Evolutionary conservation across 768 basidiomycete genomes (phyloP), one percentile per base, ranked within the genome.

Genomic region (Pluteus cervinus): DNA sequence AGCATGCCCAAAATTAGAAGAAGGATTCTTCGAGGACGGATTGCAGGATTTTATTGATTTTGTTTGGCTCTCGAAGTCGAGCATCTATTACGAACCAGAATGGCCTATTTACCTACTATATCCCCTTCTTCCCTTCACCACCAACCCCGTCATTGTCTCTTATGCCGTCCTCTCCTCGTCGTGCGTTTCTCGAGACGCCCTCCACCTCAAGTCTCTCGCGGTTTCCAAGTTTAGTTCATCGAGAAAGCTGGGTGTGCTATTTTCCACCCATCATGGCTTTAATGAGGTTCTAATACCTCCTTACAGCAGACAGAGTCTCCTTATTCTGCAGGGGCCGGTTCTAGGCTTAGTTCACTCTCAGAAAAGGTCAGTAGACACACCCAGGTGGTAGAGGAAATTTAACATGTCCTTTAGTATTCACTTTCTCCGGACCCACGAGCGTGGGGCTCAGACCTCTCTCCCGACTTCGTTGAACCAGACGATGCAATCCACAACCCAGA

Each of bases 401-500:
- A 9, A 28, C 17, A 34, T 10, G 23, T 30, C 24, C 10, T 15
- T 12, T 33, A 86, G 83, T 84, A 73, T 50, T 71, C 77, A 7
- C 62, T 86, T 12, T 63, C 77, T 3, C 67, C 78, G 9, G 83
- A 87, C 48, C 81, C 81, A 10, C 67, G 72, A 12, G 60, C 63
- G 16, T 86, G 84, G 84, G 79, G 80, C 15, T 70, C 72, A 15
- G 71, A 74, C 49, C 50, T 82, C 26, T 75, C 69, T 15, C 63
- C 67, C 4, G 70, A 76, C 51, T 44, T 66, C 28, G 61, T 70
- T 16, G 85, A 88, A 45, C 54, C 75, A 5, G 85, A 87, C 52
- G 86, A 88, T 53, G 73, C 74, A 31, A 61, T 88, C 14, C 85
- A 88, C 53, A 75, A 85, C 44, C 85, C 85, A 20, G 68, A 76